Conservation (phyloP, 495 filamentous ascomycete species). For the Jackrogersella multiformis region DNA sequence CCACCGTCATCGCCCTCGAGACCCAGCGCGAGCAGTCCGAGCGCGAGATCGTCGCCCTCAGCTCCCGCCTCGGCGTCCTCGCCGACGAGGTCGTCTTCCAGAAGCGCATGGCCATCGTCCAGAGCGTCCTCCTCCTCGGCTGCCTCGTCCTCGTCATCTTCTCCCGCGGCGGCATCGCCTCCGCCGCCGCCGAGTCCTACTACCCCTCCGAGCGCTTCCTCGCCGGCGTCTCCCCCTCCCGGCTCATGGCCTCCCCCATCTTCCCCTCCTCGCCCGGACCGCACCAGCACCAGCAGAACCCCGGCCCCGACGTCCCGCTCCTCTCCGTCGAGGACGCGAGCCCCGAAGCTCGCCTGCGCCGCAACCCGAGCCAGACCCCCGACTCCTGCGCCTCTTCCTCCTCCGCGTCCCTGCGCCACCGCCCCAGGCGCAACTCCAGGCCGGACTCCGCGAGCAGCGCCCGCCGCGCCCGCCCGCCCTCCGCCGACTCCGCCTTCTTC, state of each 20-base stretch:
- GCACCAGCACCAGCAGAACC: neutral
- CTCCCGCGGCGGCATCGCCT: slow-evolving; percentile 54
- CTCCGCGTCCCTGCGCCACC: slow-evolving; percentile 7
- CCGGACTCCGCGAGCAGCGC: neutral
- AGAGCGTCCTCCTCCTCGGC: slow-evolving; percentile 84
- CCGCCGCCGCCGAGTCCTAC: slow-evolving; percentile 40
- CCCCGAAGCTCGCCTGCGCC: neutral
- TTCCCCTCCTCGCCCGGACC: slow-evolving; percentile 38
- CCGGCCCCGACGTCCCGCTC: slow-evolving; percentile 14
- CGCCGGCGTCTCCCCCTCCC: slow-evolving; percentile 19
- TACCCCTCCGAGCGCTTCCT: slow-evolving; percentile 41
- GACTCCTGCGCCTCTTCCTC: no score
- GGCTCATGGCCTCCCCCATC: slow-evolving; percentile 34
- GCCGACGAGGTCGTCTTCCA: slow-evolving; percentile 96
- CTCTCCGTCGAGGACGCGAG: slow-evolving; percentile 20
- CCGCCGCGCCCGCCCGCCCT: slow-evolving; percentile 1
- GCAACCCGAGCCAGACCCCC: slow-evolving; percentile 22
- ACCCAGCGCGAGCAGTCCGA: slow-evolving; percentile 82
- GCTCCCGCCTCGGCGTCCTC: slow-evolving; percentile 79
- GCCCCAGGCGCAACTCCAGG: slow-evolving; percentile 14
- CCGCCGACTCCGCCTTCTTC: slow-evolving; percentile 32
- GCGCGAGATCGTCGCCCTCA: slow-evolving; percentile 83
- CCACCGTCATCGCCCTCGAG: slow-evolving; percentile 90
- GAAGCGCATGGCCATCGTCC: slow-evolving; percentile 90
- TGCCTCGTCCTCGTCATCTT: slow-evolving; percentile 92